A percentile compares a stretch with the other conserved stretches of the same genome.
Conservation (phyloP, 306 rosid species). For the Heteromeles arbutifolia region DNA sequence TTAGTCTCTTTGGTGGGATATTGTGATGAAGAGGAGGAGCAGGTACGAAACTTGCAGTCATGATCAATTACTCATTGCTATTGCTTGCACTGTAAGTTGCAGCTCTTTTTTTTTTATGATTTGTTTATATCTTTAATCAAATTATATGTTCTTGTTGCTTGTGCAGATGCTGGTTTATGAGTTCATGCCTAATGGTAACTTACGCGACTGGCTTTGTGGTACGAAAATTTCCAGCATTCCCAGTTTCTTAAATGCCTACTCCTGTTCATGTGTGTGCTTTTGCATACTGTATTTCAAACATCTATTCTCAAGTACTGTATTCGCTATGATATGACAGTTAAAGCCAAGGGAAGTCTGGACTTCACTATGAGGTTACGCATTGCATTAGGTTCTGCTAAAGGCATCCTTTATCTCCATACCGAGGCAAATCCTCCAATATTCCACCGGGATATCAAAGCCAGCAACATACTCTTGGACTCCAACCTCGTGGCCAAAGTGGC, state of each 20-base stretch:
- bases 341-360: slow-evolving; percentile 31
- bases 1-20: slow-evolving; percentile 75
- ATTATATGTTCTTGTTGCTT: slow-evolving; percentile 23
- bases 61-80: not conserved
- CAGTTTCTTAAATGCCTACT: not conserved
- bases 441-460: slow-evolving; percentile 90
- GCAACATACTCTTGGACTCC: slow-evolving; percentile 75
- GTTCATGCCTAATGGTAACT: slow-evolving; percentile 82
- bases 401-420: slow-evolving; percentile 78
- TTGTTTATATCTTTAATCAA: too few species aligned
- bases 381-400: slow-evolving; percentile 83
- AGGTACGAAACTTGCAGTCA: slow-evolving; percentile 24
- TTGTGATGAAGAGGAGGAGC: slow-evolving; percentile 80
- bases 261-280: not conserved
- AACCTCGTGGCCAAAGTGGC: slow-evolving; percentile 71
- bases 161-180: slow-evolving; percentile 88
- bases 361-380: slow-evolving; percentile 54
- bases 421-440: slow-evolving; percentile 94
- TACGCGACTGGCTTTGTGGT: slow-evolving; percentile 83
- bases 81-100: not conserved
- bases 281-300: not conserved
- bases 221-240: slow-evolving; percentile 5
- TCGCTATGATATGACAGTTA: slow-evolving; percentile 41
- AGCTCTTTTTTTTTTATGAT: not conserved
- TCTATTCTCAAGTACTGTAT: not conserved